These are phyloP conservation scores for Amanita exitialis DNA, from an alignment of 768 basidiomycete genomes.

Conservation along the genomic window DNA sequence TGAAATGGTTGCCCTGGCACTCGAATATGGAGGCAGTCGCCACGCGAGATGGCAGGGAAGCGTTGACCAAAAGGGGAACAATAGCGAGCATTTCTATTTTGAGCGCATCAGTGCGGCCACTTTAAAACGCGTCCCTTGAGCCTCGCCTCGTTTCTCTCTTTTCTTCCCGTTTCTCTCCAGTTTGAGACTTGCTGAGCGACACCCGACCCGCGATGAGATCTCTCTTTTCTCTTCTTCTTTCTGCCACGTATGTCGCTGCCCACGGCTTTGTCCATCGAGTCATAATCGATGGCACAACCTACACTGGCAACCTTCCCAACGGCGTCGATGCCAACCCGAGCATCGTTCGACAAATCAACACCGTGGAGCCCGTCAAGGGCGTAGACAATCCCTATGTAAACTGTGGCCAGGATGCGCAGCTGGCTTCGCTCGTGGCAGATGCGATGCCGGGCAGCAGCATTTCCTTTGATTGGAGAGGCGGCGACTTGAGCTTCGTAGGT, in stretches of 20 bases:
- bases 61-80: background rate
- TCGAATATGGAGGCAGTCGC: too few species aligned
- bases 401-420: conserved; percentile 35
- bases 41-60: background rate
- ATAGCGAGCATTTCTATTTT: background rate
- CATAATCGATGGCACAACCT: conserved; percentile 29
- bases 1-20: too few species aligned
- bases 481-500: conserved; percentile 12
- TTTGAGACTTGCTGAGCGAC: conserved; percentile 1
- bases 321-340: conserved; percentile 17
- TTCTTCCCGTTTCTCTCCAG: background rate
- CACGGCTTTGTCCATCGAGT: conserved; percentile 33
- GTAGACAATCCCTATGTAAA: conserved; percentile 29
- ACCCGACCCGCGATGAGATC: conserved; percentile 13
- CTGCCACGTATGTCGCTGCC: conserved; percentile 27
- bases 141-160: background rate
- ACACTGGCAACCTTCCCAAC: conserved; percentile 24
- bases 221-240: conserved; percentile 22
- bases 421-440: conserved; percentile 33
- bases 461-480: conserved; percentile 33
- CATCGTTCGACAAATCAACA: conserved; percentile 31
- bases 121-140: background rate
- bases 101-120: too few species aligned
- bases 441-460: conserved; percentile 37
- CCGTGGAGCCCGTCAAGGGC: conserved; percentile 30